Conservation (phyloP, 495 filamentous ascomycete genomes). For the Apiosordaria backusii region DNA sequence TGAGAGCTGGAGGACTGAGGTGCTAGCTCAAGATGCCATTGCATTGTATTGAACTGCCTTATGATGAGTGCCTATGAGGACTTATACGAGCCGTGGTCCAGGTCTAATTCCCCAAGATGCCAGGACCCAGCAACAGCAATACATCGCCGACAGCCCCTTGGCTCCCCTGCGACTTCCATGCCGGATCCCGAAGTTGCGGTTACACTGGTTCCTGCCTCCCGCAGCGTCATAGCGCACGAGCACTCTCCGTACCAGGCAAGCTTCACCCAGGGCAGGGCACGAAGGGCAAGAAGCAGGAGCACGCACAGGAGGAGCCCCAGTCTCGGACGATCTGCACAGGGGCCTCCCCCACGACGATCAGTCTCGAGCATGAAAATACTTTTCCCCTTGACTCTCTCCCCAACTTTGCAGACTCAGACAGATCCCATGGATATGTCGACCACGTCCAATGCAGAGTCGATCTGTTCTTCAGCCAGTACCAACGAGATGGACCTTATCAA, state of each 20-base stretch:
- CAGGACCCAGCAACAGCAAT: slow-evolving; percentile 2
- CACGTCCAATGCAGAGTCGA: neutral
- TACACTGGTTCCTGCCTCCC: slow-evolving; percentile 25
- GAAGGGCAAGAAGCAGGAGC: slow-evolving; percentile 4
- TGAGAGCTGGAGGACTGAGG: too few species aligned
- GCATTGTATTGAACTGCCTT: too few species aligned
- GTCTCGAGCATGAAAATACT: slow-evolving; percentile 22
- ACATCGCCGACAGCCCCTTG: slow-evolving; percentile 8
- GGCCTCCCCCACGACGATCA: slow-evolving; percentile 28
- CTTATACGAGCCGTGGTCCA: slow-evolving; percentile 13
- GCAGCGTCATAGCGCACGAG: neutral
- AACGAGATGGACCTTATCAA: slow-evolving; percentile 14
- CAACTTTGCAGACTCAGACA: slow-evolving; percentile 2
- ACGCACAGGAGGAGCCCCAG: slow-evolving; percentile 6
- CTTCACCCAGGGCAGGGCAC: neutral
- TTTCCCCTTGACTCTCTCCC: slow-evolving; percentile 17
- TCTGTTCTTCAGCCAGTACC: neutral
- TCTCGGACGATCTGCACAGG: slow-evolving; percentile 25
- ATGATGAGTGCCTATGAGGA: neutral
- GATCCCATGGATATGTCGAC: slow-evolving; percentile 6
- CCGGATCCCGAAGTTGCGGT: slow-evolving; percentile 26
- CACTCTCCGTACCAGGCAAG: slow-evolving; percentile 1
- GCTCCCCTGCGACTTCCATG: slow-evolving; percentile 17
- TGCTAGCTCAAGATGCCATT: too few species aligned
- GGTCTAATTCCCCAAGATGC: neutral